A percentile compares a stretch with the other conserved stretches of the same genome.
phyloP scores from a whole-genome alignment of 768 basidiomycete genomes.

The Podaxis sp. region DNA sequence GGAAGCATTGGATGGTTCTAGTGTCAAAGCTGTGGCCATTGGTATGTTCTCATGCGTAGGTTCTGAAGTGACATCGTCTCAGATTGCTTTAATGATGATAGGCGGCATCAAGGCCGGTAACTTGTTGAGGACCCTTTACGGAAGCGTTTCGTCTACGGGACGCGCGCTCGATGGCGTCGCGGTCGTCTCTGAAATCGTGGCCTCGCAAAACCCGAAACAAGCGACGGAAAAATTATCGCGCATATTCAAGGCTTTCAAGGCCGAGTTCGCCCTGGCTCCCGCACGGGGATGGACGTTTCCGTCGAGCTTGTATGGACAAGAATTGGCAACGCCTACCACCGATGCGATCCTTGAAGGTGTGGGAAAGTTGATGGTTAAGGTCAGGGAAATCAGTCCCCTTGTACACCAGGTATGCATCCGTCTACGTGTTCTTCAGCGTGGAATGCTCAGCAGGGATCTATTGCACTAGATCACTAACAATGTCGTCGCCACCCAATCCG shows the following conservation, averaged over 20 bases:
- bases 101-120: slow-evolving; percentile 88
- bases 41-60: slow-evolving; percentile 45
- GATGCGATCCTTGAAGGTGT: slow-evolving; percentile 44
- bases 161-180: slow-evolving; percentile 79
- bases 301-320: neutral
- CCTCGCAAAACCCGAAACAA: slow-evolving; percentile 52
- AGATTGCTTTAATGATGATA: slow-evolving; percentile 25
- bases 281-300: neutral
- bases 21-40: slow-evolving; percentile 78
- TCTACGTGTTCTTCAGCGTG: neutral
- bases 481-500: slow-evolving; percentile 87
- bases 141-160: slow-evolving; percentile 57
- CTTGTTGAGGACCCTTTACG: slow-evolving; percentile 72
- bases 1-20: slow-evolving; percentile 58
- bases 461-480: slow-evolving; percentile 77
- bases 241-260: slow-evolving; percentile 46
- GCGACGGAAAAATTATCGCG: slow-evolving; percentile 47
- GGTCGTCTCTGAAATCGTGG: slow-evolving; percentile 84
- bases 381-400: slow-evolving; percentile 61
- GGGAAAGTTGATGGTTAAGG: slow-evolving; percentile 45
- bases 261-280: slow-evolving; percentile 6
- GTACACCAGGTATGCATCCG: slow-evolving; percentile 67
- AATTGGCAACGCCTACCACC: slow-evolving; percentile 22
- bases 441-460: neutral
- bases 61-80: too few relatives aligned